These are phyloP conservation scores for Erodium moschatum DNA, from an alignment of 441 rosid species.

Conservation along the genomic window DNA sequence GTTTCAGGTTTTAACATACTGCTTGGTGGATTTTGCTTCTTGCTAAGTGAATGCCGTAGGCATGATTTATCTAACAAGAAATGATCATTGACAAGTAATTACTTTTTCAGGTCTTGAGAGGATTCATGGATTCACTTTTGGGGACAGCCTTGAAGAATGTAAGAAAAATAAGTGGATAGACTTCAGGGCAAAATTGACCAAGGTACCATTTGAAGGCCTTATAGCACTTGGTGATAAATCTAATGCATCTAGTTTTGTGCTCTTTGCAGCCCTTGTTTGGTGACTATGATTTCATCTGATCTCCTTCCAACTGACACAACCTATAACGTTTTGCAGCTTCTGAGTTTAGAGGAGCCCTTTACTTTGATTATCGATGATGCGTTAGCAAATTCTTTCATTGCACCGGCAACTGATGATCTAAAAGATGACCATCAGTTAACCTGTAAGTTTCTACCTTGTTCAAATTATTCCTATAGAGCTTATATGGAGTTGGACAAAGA, in stretches of 20 bases:
- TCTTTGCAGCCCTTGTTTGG: not conserved
- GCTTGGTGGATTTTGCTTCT: not conserved
- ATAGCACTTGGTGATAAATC: not conserved
- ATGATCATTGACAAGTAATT: not conserved
- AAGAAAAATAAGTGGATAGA: slow-evolving; percentile 67
- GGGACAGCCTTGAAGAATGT: slow-evolving; percentile 70
- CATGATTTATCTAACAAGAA: not conserved
- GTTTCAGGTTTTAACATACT: not conserved
- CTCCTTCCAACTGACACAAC: not conserved
- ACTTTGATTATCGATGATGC: slow-evolving; percentile 78
- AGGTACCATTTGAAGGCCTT: slow-evolving; percentile 36
- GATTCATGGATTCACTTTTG: slow-evolving; percentile 91
- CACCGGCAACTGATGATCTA: slow-evolving; percentile 71
- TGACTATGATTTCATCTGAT: not conserved
- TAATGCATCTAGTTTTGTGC: not conserved
- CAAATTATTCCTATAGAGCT: no score
- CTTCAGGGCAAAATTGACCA: slow-evolving; percentile 49
- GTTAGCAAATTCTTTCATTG: slow-evolving; percentile 77
- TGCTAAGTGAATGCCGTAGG: not conserved
- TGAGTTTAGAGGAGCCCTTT: slow-evolving; percentile 62
- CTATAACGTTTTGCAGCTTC: slow-evolving; percentile 39
- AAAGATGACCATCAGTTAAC: slow-evolving; percentile 73
- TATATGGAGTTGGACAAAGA: no score
- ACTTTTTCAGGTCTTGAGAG: slow-evolving; percentile 66
- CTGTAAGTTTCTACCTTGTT: slow-evolving; percentile 43